Evolutionary conservation across 2,329 filamentous ascomycete genomes (phyloP).

Genomic region (Fusarium setosum): DNA sequence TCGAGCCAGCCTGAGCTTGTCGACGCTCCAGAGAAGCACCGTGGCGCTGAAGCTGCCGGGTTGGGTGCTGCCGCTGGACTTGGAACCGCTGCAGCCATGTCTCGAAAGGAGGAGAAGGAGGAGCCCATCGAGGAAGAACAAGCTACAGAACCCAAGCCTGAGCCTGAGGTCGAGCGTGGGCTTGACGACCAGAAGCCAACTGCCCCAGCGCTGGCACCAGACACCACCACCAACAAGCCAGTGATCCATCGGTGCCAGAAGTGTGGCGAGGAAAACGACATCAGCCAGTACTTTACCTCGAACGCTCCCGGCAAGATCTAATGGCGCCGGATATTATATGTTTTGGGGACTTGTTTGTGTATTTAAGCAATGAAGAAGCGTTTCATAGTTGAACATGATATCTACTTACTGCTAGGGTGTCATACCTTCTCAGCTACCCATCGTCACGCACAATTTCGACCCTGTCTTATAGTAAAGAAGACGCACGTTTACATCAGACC

Average conservation of each 20-base stretch:
- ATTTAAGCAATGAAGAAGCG: not conserved
- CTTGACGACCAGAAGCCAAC: not conserved
- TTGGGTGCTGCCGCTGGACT: not conserved
- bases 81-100: not conserved
- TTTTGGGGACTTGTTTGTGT: not conserved
- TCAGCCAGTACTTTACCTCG: slow-evolving; percentile 16
- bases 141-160: not conserved
- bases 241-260: slow-evolving; percentile 25
- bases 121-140: not conserved
- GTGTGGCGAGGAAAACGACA: slow-evolving; percentile 22
- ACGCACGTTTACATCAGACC: too few species aligned
- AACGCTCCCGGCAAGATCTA: not conserved
- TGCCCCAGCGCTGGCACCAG: not conserved
- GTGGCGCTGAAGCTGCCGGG: not conserved
- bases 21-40: not conserved
- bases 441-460: too few species aligned
- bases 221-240: not conserved
- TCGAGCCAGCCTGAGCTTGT: not conserved
- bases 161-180: not conserved
- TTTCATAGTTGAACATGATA: too few species aligned
- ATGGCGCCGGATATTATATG: not conserved
- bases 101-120: not conserved
- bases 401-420: too few species aligned
- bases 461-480: too few species aligned
- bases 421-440: too few species aligned